Evolutionary conservation across 345 rosid species (phyloP).

Genomic region (Hevea brasiliensis): DNA sequence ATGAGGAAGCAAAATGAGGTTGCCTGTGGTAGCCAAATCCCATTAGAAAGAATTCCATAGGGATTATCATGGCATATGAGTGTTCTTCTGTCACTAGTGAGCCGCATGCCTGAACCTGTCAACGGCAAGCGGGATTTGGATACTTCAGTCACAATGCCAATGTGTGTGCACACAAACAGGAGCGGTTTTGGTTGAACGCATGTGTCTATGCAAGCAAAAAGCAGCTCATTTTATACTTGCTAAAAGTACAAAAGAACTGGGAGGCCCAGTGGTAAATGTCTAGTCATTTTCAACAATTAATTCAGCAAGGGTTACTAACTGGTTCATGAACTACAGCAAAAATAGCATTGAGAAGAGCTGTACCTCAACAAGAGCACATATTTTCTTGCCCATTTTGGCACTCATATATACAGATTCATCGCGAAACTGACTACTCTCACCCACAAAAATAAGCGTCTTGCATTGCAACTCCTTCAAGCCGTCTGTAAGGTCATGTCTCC

Average conservation of each 20-base stretch:
- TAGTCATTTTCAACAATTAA: background rate
- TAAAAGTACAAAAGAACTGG: background rate
- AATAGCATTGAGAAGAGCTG: background rate
- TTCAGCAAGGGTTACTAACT: background rate
- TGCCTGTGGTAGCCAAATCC: constrained; percentile 48
- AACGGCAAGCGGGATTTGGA: background rate
- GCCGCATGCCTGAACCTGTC: constrained; percentile 62
- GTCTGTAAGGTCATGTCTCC: constrained; percentile 58
- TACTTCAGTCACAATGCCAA: background rate
- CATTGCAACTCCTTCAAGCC: constrained; percentile 50
- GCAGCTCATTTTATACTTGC: too few species aligned
- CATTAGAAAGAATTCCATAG: constrained; percentile 58
- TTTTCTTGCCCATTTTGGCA: constrained; percentile 44
- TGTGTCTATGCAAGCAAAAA: background rate
- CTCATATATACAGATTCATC: constrained; percentile 52
- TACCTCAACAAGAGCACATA: constrained; percentile 60
- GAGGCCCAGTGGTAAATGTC: background rate
- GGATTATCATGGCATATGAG: constrained; percentile 63
- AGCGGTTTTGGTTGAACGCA: background rate
- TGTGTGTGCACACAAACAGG: background rate
- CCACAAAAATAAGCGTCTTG: constrained; percentile 56
- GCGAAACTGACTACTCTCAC: constrained; percentile 55
- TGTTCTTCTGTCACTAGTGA: constrained; percentile 69
- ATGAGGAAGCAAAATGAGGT: constrained; percentile 30
- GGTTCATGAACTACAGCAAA: background rate